These are phyloP conservation scores for Aspergillus nidulans DNA, from an alignment of 495 filamentous ascomycete genomes.

Conservation along the genomic window DNA sequence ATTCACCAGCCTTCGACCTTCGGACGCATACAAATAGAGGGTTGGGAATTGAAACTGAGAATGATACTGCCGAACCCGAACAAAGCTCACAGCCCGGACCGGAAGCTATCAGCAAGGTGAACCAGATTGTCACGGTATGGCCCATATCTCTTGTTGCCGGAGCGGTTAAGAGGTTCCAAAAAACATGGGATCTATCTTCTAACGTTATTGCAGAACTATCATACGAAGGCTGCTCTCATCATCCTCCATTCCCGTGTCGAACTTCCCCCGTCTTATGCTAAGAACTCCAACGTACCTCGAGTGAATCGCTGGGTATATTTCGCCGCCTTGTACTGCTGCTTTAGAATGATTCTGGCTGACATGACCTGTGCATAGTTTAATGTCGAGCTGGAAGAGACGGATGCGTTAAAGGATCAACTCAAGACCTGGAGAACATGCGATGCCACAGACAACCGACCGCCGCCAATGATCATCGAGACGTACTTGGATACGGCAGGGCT, in stretches of 20 bases:
- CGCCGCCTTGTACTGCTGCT: not conserved
- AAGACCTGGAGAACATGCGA: constrained; percentile 74
- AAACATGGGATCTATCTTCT: not conserved
- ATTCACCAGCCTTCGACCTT: constrained; percentile 31
- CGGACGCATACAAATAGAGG: constrained; percentile 37
- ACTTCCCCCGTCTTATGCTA: constrained; percentile 56
- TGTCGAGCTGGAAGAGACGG: constrained; percentile 87
- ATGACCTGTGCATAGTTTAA: constrained; percentile 63
- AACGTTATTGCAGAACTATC: constrained; percentile 65
- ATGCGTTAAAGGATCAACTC: constrained; percentile 75
- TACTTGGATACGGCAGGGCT: constrained; percentile 79
- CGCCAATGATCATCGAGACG: constrained; percentile 84
- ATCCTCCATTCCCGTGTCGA: constrained; percentile 75
- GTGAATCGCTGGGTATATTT: constrained; percentile 88
- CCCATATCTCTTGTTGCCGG: not conserved
- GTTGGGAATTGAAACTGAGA: constrained; percentile 38
- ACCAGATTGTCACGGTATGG: constrained; percentile 83
- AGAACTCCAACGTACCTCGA: constrained; percentile 57
- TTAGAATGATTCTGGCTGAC: not conserved
- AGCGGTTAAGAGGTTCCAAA: not conserved
- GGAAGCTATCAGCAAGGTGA: constrained; percentile 69
- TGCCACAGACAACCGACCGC: constrained; percentile 70
- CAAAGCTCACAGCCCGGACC: constrained; percentile 34
- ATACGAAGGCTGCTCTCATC: constrained; percentile 80
- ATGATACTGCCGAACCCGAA: constrained; percentile 40